Percentiles rank a stretch among this genome's conserved stretches.
Evolutionary conservation across 2,329 filamentous ascomycete species (phyloP).

Genomic region (Tolypocladium paradoxum): DNA sequence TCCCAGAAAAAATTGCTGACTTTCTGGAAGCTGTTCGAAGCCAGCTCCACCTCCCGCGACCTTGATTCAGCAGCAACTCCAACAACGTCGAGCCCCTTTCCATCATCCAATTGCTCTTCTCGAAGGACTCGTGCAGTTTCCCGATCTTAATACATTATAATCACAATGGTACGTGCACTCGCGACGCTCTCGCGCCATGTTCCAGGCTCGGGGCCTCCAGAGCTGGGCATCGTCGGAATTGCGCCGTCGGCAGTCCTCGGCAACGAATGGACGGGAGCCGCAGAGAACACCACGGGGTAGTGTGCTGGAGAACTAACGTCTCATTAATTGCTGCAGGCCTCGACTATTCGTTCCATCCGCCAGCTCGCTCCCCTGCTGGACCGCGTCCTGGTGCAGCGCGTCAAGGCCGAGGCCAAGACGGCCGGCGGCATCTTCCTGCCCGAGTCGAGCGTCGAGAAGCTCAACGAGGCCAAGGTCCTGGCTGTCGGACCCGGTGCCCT

Average conservation of each 20-base stretch:
- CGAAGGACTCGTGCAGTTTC: background rate
- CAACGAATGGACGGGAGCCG: background rate
- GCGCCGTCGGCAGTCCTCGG: background rate
- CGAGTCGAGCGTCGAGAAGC: conserved; percentile 92
- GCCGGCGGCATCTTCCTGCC: conserved; percentile 95
- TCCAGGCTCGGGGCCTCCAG: background rate
- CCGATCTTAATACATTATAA: conserved; percentile 3
- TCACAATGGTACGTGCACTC: conserved; percentile 19
- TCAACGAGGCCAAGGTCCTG: conserved; percentile 94
- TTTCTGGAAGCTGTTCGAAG: conserved; percentile 31
- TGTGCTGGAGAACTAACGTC: background rate
- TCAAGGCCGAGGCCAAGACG: conserved; percentile 96
- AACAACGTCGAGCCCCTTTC: background rate
- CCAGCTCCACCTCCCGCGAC: conserved; percentile 17
- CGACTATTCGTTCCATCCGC: conserved; percentile 88
- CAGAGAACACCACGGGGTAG: background rate
- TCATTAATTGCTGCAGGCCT: conserved; percentile 34
- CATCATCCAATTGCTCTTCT: background rate
- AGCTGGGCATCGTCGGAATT: background rate
- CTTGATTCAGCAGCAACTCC: background rate
- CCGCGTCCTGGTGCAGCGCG: conserved; percentile 93
- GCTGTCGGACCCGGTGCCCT: conserved; percentile 84
- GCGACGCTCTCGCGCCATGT: background rate
- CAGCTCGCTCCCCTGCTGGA: conserved; percentile 91
- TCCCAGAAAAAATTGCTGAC: conserved; percentile 24